Conservation (phyloP, 2,329 filamentous ascomycete genomes). For the Pezicula rhizophila region DNA sequence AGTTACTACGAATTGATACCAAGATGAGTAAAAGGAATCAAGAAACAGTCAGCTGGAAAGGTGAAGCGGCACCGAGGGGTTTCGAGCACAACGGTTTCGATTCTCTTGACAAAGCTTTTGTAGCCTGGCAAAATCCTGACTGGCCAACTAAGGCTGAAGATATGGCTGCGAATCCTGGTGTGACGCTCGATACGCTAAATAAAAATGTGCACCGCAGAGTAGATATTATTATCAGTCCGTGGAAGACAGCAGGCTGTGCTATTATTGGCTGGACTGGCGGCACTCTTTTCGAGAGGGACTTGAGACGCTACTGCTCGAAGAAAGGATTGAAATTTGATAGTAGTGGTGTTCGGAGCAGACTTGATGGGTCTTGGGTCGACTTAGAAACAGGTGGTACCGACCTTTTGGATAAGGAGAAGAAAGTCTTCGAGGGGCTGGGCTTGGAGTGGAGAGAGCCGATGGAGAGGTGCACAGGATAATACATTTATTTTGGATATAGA, state of each 20-base stretch:
- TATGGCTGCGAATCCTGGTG: conserved; percentile 12
- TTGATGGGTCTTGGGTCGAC: conserved; percentile 64
- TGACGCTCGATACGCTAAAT: conserved; percentile 41
- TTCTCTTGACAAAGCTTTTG: conserved; percentile 82
- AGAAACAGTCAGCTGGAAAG: conserved; percentile 46
- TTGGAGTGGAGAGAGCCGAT: conserved; percentile 60
- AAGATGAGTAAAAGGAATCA: conserved; percentile 70
- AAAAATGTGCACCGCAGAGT: conserved; percentile 75
- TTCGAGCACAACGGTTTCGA: conserved; percentile 64
- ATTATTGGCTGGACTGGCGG: conserved; percentile 84
- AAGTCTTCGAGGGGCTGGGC: conserved; percentile 72
- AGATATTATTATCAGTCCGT: conserved; percentile 86
- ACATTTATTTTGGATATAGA: not conserved
- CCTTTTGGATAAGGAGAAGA: conserved; percentile 69
- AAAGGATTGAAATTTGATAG: conserved; percentile 83
- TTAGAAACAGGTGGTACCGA: conserved; percentile 53
- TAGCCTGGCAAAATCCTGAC: conserved; percentile 78
- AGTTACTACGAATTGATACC: conserved; percentile 67
- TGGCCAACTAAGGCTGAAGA: conserved; percentile 35
- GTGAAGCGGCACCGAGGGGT: conserved; percentile 26
- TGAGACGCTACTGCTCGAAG: conserved; percentile 73
- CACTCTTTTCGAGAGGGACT: conserved; percentile 83
- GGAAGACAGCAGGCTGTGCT: conserved; percentile 83
- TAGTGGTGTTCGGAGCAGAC: conserved; percentile 69
- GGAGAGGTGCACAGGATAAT: conserved; percentile 45